Percentiles rank a stretch among this genome's conserved stretches.
Evolutionary conservation across 805 yeast genomes (phyloP).

Genomic region (Isabelozyma pseudorhagii): DNA sequence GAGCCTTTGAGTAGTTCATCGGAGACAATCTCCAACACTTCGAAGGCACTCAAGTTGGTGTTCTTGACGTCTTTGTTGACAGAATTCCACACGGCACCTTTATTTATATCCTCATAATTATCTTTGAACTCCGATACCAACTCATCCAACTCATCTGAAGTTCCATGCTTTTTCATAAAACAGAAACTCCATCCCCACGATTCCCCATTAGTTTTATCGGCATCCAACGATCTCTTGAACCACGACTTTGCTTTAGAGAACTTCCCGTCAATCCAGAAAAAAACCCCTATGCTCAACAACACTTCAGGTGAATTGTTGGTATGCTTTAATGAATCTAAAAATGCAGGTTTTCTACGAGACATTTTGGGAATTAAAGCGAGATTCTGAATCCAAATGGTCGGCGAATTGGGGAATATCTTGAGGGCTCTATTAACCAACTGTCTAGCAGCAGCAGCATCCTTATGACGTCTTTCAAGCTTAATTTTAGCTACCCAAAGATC

Average conservation of each 20-base stretch:
- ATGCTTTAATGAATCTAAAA: constrained; percentile 66
- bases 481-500: constrained; percentile 58
- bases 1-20: constrained; percentile 11
- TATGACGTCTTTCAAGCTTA: constrained; percentile 50
- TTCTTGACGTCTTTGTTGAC: constrained; percentile 48
- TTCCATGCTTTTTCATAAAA: constrained; percentile 38
- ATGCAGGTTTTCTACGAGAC: constrained; percentile 53
- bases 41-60: constrained; percentile 36
- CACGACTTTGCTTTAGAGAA: constrained; percentile 63
- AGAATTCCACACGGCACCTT: constrained; percentile 60
- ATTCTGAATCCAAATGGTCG: constrained; percentile 64
- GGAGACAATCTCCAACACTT: constrained; percentile 36
- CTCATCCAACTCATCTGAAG: constrained; percentile 29
- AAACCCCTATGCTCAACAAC: constrained; percentile 60
- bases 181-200: constrained; percentile 66
- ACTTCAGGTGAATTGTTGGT: constrained; percentile 62
- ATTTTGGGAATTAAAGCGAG: constrained; percentile 45
- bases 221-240: constrained; percentile 65
- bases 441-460: constrained; percentile 51
- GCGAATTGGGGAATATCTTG: constrained; percentile 53
- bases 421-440: constrained; percentile 57
- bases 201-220: constrained; percentile 66
- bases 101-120: constrained; percentile 48
- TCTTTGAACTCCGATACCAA: constrained; percentile 34
- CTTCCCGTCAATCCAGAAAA: constrained; percentile 66